Conservation (phyloP, 768 basidiomycete genomes). For the Suillus sp. region DNA sequence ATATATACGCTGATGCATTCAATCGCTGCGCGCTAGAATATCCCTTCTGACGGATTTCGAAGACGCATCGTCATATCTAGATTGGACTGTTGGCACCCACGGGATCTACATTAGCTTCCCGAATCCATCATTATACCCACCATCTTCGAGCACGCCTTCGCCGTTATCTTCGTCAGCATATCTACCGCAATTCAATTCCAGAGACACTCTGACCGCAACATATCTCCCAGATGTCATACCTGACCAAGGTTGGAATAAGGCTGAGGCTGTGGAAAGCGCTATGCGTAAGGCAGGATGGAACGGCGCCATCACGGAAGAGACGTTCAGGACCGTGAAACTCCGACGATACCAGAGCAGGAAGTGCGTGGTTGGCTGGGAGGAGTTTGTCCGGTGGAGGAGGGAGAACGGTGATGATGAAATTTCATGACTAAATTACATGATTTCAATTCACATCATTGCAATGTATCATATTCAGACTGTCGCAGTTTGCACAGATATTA, state of each 20-base stretch:
- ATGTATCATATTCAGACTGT: slow-evolving; percentile 16
- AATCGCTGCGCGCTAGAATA: slow-evolving; percentile 49
- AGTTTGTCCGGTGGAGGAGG: slow-evolving; percentile 76
- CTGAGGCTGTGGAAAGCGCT: slow-evolving; percentile 87
- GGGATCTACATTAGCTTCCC: slow-evolving; percentile 90
- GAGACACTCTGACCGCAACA: slow-evolving; percentile 75
- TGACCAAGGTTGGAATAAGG: slow-evolving; percentile 92
- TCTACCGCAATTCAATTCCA: slow-evolving; percentile 55
- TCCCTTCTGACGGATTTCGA: slow-evolving; percentile 95
- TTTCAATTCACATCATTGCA: slow-evolving; percentile 8
- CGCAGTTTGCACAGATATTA: slow-evolving; percentile 16
- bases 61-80: slow-evolving; percentile 78
- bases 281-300: slow-evolving; percentile 93
- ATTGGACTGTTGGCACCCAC: slow-evolving; percentile 92
- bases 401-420: slow-evolving; percentile 43
- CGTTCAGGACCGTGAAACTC: slow-evolving; percentile 73
- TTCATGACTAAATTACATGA: slow-evolving; percentile 14
- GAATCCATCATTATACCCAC: slow-evolving; percentile 66
- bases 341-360: slow-evolving; percentile 81
- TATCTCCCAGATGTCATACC: slow-evolving; percentile 93
- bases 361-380: slow-evolving; percentile 69
- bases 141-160: slow-evolving; percentile 67
- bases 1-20: slow-evolving; percentile 3
- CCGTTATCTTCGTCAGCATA: slow-evolving; percentile 68
- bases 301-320: slow-evolving; percentile 78